phyloP scores from a whole-genome alignment of 2,329 filamentous ascomycete species.

The Cladorrhinum sp. region DNA sequence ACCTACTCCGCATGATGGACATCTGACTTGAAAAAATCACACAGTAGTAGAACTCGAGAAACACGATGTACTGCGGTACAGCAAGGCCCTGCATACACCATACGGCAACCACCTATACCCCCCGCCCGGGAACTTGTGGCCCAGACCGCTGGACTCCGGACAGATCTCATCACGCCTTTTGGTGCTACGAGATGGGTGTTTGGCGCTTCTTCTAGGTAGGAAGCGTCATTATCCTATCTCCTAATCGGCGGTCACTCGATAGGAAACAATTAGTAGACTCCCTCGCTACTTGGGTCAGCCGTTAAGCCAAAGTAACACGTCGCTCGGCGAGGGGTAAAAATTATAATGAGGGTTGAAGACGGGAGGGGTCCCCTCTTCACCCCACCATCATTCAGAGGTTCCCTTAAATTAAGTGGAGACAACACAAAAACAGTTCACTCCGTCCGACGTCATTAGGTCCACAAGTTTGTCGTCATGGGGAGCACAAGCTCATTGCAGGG shows the following conservation, averaged over 20 bases:
- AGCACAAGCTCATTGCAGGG: conserved; percentile 21
- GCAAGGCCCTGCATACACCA: neutral
- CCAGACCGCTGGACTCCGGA: neutral
- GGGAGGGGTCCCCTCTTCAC: neutral
- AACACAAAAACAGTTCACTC: conserved; percentile 15
- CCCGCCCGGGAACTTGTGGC: neutral
- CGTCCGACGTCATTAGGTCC: conserved; percentile 29
- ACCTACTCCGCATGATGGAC: neutral
- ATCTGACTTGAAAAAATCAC: neutral
- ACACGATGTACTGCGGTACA: neutral
- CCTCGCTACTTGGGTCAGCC: neutral
- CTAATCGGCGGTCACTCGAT: no score
- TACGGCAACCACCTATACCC: neutral
- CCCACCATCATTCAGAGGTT: neutral
- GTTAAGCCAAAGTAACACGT: neutral
- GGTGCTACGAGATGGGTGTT: neutral
- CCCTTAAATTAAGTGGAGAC: neutral
- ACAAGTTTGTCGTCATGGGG: conserved; percentile 27
- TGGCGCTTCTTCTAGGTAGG: no score
- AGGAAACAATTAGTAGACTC: no score
- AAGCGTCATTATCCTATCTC: no score
- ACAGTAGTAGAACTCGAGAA: neutral
- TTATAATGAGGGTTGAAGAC: neutral
- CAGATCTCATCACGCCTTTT: neutral
- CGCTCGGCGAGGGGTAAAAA: neutral